Base-by-base conservation (phyloP, 495 filamentous ascomycete genomes). In the Penicillium waksmanii region DNA sequence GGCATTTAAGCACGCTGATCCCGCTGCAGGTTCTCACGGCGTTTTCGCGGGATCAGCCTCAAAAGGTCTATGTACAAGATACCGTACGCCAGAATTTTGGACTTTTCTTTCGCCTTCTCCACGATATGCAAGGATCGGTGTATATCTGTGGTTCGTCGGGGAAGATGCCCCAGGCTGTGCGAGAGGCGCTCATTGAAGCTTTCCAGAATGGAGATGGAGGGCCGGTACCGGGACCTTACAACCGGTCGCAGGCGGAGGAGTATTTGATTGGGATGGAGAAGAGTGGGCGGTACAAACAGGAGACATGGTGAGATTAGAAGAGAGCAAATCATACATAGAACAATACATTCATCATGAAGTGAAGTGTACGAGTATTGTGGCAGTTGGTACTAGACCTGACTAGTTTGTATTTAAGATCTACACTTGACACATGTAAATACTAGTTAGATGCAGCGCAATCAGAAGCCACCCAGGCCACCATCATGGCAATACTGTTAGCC, bases 41-140 rank as follows among this genome's bases (percentile, higher is more conserved):
- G 0, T 98, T 97, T 65, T 98, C 95, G 1, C 78, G 95, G 3
- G 86, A 91, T 62, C 85, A 90, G 70, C 70, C 72, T 33, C 77
- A 85, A 58, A 96, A 96, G 73, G 70, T 89, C 27, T 99, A 99
- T 66, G 94, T 99, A 10, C 95, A 99, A 66, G 86, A 97, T 71
- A 75, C 87, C 3, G 84, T 99, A 47, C 82, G 87, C 0, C 73
- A 86, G 65, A 74, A 91, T 17, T 82, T 79, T 0, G 42, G 58
- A 9, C 61, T 80, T 27, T 81, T 97, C 5, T 88, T 82, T 64
- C 66, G 81, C 3, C 67, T 87, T 31, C 67, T 97, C 11, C 69
- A 80, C 51, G 72, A 78, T 31, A 56, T 74, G 25, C 56, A 70
- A 1, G 90, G 85, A 0, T 77, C 85, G 3, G 78, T 92, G 3